These are phyloP conservation scores for Onygenales sp. DNA, from an alignment of 2,329 filamentous ascomycete species.

Conservation along the genomic window DNA sequence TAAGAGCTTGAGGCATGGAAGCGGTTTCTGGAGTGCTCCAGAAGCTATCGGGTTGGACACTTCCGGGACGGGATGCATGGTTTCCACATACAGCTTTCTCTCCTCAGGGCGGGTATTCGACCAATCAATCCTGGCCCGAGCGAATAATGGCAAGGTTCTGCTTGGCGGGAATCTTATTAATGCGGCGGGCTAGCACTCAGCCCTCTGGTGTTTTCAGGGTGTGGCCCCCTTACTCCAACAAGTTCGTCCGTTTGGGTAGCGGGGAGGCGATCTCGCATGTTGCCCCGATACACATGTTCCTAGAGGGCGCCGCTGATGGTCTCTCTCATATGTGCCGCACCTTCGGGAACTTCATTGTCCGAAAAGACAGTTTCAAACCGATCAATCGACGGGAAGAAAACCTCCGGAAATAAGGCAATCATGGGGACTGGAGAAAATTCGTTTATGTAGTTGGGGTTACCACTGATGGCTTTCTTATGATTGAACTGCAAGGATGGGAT, in stretches of 20 bases:
- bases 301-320: conserved; percentile 27
- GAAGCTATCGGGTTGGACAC: no score
- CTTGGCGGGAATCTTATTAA: conserved; percentile 26
- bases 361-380: conserved; percentile 38
- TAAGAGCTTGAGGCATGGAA: no score
- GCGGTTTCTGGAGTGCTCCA: no score
- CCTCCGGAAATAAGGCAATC: conserved; percentile 31
- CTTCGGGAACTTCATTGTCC: conserved; percentile 27
- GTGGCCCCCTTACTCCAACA: conserved; percentile 15
- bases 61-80: conserved; percentile 33
- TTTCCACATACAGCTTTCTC: conserved; percentile 34
- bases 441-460: no score
- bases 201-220: background rate
- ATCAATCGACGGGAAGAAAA: conserved; percentile 33
- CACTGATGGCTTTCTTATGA: no score
- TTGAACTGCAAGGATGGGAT: no score
- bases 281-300: conserved; percentile 40
- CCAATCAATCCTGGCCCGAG: conserved; percentile 42
- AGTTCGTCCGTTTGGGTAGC: conserved; percentile 29
- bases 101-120: conserved; percentile 31
- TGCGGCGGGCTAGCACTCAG: conserved; percentile 9
- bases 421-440: background rate
- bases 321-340: conserved; percentile 32
- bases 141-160: conserved; percentile 36
- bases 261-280: conserved; percentile 37